Evolutionary conservation across 345 rosid genomes (phyloP).

Genomic region (Bruguiera parviflora): DNA sequence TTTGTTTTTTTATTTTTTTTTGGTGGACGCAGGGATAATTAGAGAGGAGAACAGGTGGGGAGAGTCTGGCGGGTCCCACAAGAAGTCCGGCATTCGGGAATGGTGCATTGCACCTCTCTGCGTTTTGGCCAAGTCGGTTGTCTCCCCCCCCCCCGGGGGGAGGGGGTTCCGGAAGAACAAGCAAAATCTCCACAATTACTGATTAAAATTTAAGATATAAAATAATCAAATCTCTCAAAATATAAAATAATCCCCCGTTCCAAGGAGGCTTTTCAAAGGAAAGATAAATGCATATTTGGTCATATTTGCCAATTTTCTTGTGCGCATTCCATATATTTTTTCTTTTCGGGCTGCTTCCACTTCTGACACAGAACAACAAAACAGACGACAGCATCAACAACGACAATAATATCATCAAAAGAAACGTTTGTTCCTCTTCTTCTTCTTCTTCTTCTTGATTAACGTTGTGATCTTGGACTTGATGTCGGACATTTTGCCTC

Average conservation of each 20-base stretch:
- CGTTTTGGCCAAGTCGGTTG: neutral
- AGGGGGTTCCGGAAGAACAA: neutral
- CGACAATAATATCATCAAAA: neutral
- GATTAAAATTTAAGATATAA: neutral
- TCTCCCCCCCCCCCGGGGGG: neutral
- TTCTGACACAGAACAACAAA: neutral
- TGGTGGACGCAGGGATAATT: too few species aligned
- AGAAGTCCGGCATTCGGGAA: neutral
- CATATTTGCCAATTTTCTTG: too few species aligned
- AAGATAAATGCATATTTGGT: too few species aligned
- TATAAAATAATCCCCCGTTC: too few species aligned
- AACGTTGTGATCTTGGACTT: neutral
- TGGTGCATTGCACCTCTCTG: conserved; percentile 35
- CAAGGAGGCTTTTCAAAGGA: too few species aligned
- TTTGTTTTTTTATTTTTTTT: too few species aligned
- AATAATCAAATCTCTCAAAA: neutral
- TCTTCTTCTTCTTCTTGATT: neutral
- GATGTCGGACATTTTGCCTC: neutral
- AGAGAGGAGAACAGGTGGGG: neutral
- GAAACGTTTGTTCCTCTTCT: neutral
- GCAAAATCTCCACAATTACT: neutral
- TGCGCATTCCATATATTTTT: neutral
- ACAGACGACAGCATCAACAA: neutral
- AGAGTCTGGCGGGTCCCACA: conserved; percentile 20
- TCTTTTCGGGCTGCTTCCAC: conserved; percentile 4